Evolutionary conservation across 1,139 yeast genomes (phyloP), one percentile per base, ranked within the genome.

Genomic region (Yamadazyma spencermartinsiae): DNA sequence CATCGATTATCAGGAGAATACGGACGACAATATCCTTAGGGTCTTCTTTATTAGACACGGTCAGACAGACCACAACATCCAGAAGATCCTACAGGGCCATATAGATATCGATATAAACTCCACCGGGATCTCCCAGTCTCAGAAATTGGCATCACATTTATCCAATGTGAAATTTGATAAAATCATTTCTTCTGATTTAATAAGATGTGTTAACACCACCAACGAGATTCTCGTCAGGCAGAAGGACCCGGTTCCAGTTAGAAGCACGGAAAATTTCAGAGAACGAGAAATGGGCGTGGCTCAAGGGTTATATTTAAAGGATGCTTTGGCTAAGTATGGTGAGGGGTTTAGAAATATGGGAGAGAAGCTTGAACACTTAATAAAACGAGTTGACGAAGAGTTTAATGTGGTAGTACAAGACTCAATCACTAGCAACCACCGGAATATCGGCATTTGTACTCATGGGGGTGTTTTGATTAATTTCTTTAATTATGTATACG

Each of bases 401-500:
- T 73, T 86, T 70, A 63, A 69, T 15, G 40, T 45, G 2, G 57
- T 81, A 0, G 54, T 80, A 3, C 62, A 63, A 6, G 61, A 61
- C 12, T 65, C 78, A 8, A 45, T 52, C 2, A 52, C 51, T 1
- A 53, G 62, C 3, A 58, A 58, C 14, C 58, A 66, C 43, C 56
- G 61, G 33, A 84, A 83, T 43, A 72, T 85, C 1, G 66, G 82
- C 19, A 45, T 88, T 18, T 81, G 92, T 40, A 80, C 92, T 10
- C 97, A 89, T 55, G 97, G 97, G 14, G 96, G 96, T 5, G 87
- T 87, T 1, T 80, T 89, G 24, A 74, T 87, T 37, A 74, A 80
- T 34, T 72, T 83, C 33, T 54, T 76, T 36, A 74, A 77, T 38
- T 68, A 74, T 44, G 57, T 77, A 28, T 64, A 74, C 41, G 49